These are phyloP conservation scores for Helotiales sp. DNA, from an alignment of 2,329 filamentous ascomycete species.

Conservation along the genomic window DNA sequence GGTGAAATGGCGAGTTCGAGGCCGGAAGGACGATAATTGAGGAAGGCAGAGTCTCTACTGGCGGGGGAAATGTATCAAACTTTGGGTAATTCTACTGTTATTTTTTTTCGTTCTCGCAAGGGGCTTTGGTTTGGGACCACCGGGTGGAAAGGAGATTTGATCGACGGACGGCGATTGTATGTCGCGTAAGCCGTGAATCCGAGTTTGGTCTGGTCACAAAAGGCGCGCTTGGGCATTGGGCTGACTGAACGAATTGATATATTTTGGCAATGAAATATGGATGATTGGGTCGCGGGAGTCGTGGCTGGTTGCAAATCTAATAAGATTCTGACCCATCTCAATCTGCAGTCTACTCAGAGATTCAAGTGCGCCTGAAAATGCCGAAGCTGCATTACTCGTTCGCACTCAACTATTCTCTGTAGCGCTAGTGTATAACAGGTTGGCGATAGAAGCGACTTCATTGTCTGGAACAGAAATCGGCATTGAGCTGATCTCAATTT, in stretches of 20 bases:
- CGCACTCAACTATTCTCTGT: too few species aligned
- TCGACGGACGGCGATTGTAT: background rate
- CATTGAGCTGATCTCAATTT: too few species aligned
- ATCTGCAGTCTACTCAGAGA: background rate
- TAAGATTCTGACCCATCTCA: background rate
- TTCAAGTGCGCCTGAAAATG: background rate
- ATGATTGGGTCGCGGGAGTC: background rate
- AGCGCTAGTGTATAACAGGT: too few species aligned
- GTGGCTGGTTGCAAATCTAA: background rate
- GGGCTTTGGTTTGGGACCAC: background rate
- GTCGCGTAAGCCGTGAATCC: background rate
- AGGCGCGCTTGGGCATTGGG: background rate
- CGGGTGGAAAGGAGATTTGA: background rate
- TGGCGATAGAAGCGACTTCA: too few species aligned
- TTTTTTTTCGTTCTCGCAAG: background rate
- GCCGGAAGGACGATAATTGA: slow-evolving; percentile 29
- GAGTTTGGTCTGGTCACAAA: background rate
- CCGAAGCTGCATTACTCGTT: too few species aligned
- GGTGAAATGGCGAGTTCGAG: slow-evolving; percentile 77
- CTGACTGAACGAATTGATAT: background rate
- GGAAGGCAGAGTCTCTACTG: background rate
- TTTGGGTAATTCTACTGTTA: slow-evolving; percentile 23
- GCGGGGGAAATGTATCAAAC: slow-evolving; percentile 15
- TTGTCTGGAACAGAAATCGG: too few species aligned
- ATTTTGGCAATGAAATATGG: background rate